Percentiles rank a stretch among this genome's conserved stretches.
phyloP scores from a whole-genome alignment of 148 eudicot species.

The Arbutus unedo region DNA sequence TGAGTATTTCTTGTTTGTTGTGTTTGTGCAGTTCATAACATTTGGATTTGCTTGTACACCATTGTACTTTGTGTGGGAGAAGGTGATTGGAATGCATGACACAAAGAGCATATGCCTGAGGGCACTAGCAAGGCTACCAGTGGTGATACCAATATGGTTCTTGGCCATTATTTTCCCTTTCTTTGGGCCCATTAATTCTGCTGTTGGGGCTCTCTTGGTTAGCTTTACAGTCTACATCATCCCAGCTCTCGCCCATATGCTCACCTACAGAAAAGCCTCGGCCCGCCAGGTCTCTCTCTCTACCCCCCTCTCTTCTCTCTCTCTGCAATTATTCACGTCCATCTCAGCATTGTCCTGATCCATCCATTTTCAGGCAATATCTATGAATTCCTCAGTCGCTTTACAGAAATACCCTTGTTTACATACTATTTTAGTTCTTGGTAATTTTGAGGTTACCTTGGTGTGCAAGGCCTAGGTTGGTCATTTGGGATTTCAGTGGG shows the following conservation, averaged over 20 bases:
- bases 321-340: neutral
- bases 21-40: slow-evolving; percentile 52
- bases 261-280: slow-evolving; percentile 65
- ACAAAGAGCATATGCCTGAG: slow-evolving; percentile 72
- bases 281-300: slow-evolving; percentile 55
- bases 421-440: neutral
- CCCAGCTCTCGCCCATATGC: slow-evolving; percentile 86
- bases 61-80: slow-evolving; percentile 66
- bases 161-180: slow-evolving; percentile 54
- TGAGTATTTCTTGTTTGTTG: neutral
- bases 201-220: slow-evolving; percentile 85
- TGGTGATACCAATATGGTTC: slow-evolving; percentile 60
- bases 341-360: neutral
- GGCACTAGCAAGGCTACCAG: slow-evolving; percentile 77
- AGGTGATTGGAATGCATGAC: slow-evolving; percentile 82
- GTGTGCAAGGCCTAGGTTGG: too few relatives aligned
- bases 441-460: neutral
- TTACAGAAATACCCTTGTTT: neutral
- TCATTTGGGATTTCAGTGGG: too few relatives aligned
- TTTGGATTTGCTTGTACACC: slow-evolving; percentile 90
- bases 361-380: neutral
- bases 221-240: slow-evolving; percentile 90
- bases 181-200: slow-evolving; percentile 78
- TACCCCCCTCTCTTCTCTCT: slow-evolving; percentile 5
- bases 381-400: neutral